Evolutionary conservation across 2,329 filamentous ascomycete species (phyloP).

Genomic region (Alternaria ventricosa): DNA sequence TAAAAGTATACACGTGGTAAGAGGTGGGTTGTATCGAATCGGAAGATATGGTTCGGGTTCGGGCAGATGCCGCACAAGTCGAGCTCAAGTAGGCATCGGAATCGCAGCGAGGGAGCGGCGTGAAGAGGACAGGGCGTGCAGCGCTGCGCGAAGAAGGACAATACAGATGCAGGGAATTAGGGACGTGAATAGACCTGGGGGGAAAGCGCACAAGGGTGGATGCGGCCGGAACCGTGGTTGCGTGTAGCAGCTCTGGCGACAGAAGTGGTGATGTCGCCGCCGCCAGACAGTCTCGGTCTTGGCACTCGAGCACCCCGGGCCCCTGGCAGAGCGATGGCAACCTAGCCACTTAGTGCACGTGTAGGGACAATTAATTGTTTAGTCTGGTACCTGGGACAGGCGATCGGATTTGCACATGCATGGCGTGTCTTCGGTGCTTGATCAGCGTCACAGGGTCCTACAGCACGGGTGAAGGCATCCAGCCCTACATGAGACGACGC

Average conservation of each 20-base stretch:
- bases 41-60: neutral
- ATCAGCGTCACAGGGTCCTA: neutral
- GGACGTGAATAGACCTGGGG: neutral
- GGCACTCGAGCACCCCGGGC: conserved; percentile 2
- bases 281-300: conserved; percentile 2
- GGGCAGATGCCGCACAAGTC: conserved; percentile 28
- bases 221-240: conserved; percentile 2
- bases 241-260: neutral
- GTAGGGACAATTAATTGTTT: neutral
- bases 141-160: neutral
- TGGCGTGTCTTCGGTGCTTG: neutral
- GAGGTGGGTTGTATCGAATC: neutral
- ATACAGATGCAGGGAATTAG: neutral
- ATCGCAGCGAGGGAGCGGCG: neutral
- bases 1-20: conserved; percentile 1
- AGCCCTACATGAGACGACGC: neutral
- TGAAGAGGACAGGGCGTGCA: neutral
- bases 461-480: neutral
- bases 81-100: conserved; percentile 37
- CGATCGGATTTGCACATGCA: neutral
- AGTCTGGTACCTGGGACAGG: neutral
- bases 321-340: conserved; percentile 10
- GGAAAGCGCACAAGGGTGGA: neutral
- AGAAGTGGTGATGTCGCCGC: conserved; percentile 15
- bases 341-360: neutral